Base-by-base conservation (phyloP, 768 basidiomycete species). In the Auricularia auricula-judae region DNA sequence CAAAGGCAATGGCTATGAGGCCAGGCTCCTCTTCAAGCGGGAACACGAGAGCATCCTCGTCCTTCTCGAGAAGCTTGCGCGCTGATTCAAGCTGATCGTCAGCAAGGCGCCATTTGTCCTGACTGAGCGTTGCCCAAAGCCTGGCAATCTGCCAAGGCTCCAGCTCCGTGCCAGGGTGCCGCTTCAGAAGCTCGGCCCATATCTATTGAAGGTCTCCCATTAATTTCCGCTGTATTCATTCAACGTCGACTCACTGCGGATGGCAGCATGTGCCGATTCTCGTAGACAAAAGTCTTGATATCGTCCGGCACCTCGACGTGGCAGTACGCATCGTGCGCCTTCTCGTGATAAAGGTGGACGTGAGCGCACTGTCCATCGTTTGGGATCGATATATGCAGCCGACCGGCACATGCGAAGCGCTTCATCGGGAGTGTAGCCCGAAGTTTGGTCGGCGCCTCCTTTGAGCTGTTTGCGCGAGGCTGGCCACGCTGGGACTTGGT, bases 371-470 rank as follows among this genome's bases (percentile, higher is more conserved):
- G 54, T 18, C n/a, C 39, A 47, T 64, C 58, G 21, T 21, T 21
- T 3, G 18, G 34, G 16, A 64, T 21, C 34, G 58, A 34, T 5
- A 64, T 23, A 36, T 29, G 7, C 12, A 64, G 64, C 23, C 59
- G 56, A 10, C 64, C 64, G 14, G 18, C 51, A 36, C 64, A 64
- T 7, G 8, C 18, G 36, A 59, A 64, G 36, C 64, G 59, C 53
- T 58, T 53, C 64, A 64, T 64, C 23, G 47, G 14, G 5, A 51
- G 47, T 5, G 47, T 51, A 1, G 47, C 47, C 5, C 47, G 47
- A 16, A 51, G 47, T 16, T 51, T 51, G 5, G 47, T 51, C 21
- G 47, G 47, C 4, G 47, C 11, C 16, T 16, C 16, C 16, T 5
- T 16, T 18, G 8, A 62, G 14, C 35, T 64, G 12, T 53, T 39